phyloP scores from a whole-genome alignment of 192 early-diverging fungal species.

The Coemansia sp. region DNA sequence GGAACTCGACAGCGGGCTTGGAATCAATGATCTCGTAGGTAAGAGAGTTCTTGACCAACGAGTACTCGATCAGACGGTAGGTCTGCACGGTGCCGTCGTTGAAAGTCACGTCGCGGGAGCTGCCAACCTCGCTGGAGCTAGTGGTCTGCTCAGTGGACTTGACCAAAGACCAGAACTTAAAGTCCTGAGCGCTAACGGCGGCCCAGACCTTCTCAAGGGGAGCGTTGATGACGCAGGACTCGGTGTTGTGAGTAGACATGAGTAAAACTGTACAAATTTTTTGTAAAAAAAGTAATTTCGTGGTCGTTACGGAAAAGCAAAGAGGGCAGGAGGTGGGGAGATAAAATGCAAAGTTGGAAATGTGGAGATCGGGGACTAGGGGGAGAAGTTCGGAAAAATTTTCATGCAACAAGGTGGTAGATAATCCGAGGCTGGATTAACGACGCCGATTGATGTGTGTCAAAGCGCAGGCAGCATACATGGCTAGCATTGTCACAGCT shows the following conservation, averaged over 20 bases:
- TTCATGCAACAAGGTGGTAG: conserved; percentile 1
- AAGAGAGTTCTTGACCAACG: conserved; percentile 51
- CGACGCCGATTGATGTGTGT: not conserved
- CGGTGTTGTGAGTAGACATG: conserved; percentile 39
- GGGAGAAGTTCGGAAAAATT: not conserved
- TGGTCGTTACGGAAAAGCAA: not conserved
- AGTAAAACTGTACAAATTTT: not conserved
- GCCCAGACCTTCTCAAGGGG: conserved; percentile 35
- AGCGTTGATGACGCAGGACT: conserved; percentile 48
- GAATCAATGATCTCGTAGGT: conserved; percentile 61
- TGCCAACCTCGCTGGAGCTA: conserved; percentile 48
- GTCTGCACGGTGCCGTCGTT: conserved; percentile 59
- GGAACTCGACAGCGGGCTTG: conserved; percentile 51
- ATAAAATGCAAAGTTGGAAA: not conserved
- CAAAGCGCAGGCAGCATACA: not conserved
- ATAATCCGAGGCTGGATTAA: not conserved
- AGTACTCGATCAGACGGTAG: conserved; percentile 57
- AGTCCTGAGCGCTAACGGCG: conserved; percentile 37
- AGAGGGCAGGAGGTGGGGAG: not conserved
- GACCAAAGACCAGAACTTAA: conserved; percentile 50
- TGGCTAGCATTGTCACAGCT: too few relatives aligned
- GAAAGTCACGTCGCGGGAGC: conserved; percentile 54
- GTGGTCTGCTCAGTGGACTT: conserved; percentile 36
- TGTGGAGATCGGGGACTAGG: not conserved
- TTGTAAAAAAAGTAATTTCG: not conserved